phyloP scores from a whole-genome alignment of 2,329 filamentous ascomycete genomes.

The Cercospora beticola region DNA sequence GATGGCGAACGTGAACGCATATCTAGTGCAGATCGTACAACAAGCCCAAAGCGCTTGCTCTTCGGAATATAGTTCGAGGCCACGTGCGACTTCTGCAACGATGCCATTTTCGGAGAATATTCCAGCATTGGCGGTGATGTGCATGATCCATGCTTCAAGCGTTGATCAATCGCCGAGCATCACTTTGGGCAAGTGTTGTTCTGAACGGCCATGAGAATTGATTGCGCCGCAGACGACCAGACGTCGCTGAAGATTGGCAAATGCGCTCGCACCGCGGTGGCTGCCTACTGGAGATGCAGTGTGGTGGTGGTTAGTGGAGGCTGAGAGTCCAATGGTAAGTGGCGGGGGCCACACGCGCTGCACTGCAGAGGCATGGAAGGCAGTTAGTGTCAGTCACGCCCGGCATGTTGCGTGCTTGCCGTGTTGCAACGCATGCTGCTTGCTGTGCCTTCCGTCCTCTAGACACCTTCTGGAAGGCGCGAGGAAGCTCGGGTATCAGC shows the following conservation, averaged over 20 bases:
- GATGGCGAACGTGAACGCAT: conserved; percentile 29
- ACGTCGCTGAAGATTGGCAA: background rate
- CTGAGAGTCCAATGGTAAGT: background rate
- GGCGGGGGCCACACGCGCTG: no score
- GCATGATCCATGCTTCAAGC: background rate
- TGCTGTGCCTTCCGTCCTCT: background rate
- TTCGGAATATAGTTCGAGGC: background rate
- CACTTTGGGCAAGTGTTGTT: background rate
- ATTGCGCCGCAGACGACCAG: background rate
- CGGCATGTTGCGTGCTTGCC: no score
- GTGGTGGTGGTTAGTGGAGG: background rate
- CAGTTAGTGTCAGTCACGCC: no score
- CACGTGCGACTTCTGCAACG: background rate
- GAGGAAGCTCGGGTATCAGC: background rate
- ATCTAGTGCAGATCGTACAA: conserved; percentile 29
- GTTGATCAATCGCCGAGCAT: background rate
- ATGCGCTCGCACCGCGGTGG: background rate
- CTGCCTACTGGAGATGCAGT: background rate
- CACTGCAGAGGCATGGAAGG: no score
- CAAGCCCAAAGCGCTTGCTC: conserved; percentile 30
- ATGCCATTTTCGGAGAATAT: background rate
- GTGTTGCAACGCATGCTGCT: no score
- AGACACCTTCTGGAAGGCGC: conserved; percentile 21
- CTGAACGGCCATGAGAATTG: background rate
- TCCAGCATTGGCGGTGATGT: background rate